phyloP scores from a whole-genome alignment of 177 flowering plant genomes.

The Vitis hybrid region DNA sequence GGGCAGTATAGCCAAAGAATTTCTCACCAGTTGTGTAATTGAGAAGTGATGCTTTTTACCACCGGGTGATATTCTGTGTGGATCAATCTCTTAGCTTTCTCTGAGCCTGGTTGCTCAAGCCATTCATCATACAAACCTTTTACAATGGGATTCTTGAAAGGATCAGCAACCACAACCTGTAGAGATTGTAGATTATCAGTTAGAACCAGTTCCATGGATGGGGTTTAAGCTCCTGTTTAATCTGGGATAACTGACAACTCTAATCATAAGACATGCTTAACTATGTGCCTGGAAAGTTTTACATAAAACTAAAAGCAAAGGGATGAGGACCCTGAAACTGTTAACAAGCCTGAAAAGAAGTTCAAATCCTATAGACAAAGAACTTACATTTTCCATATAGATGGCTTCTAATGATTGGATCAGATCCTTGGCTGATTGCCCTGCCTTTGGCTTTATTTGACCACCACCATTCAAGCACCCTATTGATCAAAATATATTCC shows the following conservation, averaged over 20 bases:
- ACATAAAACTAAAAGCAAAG: neutral
- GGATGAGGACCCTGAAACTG: neutral
- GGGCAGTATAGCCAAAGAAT: neutral
- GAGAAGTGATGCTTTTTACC: conserved; percentile 68
- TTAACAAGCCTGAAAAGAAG: neutral
- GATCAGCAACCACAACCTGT: conserved; percentile 72
- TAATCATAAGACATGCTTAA: no score
- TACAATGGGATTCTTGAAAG: conserved; percentile 69
- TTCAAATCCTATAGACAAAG: neutral
- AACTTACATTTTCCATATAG: conserved; percentile 76
- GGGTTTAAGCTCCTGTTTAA: no score
- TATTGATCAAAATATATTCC: conserved; percentile 18
- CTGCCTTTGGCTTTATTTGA: conserved; percentile 80
- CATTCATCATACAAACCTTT: conserved; percentile 75
- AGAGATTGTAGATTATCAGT: neutral
- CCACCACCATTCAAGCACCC: conserved; percentile 99
- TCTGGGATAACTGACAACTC: no score
- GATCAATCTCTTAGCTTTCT: conserved; percentile 61
- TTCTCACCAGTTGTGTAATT: conserved; percentile 80
- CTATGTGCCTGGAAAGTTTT: neutral
- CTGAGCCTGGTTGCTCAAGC: conserved; percentile 89
- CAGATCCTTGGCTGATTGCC: conserved; percentile 81
- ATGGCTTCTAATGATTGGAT: conserved; percentile 57
- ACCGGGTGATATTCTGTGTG: conserved; percentile 89
- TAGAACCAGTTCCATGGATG: neutral